Evolutionary conservation across 768 basidiomycete species (phyloP), one percentile per base, ranked within the genome.

Genomic region (Boletus eberwhitei): DNA sequence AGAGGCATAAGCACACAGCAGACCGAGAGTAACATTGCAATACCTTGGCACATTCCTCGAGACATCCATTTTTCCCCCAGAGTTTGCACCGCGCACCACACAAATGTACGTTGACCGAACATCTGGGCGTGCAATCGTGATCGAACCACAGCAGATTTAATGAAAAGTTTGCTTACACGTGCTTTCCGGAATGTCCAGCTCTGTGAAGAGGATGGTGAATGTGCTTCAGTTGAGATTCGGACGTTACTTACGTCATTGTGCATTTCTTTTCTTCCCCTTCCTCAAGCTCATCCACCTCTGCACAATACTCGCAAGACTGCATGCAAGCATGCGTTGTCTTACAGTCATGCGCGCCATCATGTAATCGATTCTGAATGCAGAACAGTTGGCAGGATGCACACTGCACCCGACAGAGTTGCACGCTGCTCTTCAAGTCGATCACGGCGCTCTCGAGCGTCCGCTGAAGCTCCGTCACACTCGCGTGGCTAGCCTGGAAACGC

Each of bases 181-280:
- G 83, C 12, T 70, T 70, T 17, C 79, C 81, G 35, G 75, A 61
- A 62, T 85, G 84, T 1, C 84, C 83, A 44, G 83, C 84, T 3
- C 83, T 84, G 44, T 3, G 12, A 29, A 48, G 13, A 31, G 19
- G 35, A 44, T 31, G 26, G 17, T 51, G 4, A 50, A 6, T 2
- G 16, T 22, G 19, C 19, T 14, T 8, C 3, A 11, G 34, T 11
- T 40, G 41, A 34, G n/a, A 14, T 38, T 9, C 11, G 14, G 32
- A 24, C 21, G 11, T 31, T 4, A 71, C 82, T 59, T 60, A 84
- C 82, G 66, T 69, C 57, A 78, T 73, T 11, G 77, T 68, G 56
- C 83, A 85, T 17, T 47, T 36, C 56, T 71, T 72, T 12, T 56
- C 60, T 37, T 56, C 59, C 2, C 35, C 59, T 14, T 59, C 54